Conservation (phyloP, 352 stramenopile genomes). For the Globisporangium spinosum region DNA sequence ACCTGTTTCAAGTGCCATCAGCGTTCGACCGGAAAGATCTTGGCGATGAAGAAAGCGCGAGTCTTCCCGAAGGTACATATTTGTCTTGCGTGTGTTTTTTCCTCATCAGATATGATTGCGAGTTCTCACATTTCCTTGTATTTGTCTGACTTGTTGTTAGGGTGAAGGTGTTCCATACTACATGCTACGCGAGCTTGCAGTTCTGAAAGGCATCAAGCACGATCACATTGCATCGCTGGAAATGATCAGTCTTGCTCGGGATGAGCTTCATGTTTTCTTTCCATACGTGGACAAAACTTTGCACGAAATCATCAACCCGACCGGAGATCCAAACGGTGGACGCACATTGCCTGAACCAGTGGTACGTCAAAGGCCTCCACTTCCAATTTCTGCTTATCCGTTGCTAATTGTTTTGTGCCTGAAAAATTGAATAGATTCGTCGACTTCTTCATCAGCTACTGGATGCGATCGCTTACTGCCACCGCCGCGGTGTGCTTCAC, state of each 20-base stretch:
- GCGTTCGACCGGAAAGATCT: slow-evolving; percentile 76
- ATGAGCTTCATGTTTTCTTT: slow-evolving; percentile 90
- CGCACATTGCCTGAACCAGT: slow-evolving; percentile 68
- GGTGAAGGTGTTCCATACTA: slow-evolving; percentile 92
- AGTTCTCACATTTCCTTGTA: slow-evolving; percentile 11
- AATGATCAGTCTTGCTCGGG: slow-evolving; percentile 82
- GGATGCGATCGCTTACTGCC: slow-evolving; percentile 86
- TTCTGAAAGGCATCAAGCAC: slow-evolving; percentile 85
- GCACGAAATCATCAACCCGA: slow-evolving; percentile 90
- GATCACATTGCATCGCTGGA: slow-evolving; percentile 87
- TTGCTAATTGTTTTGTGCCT: background rate
- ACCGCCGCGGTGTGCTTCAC: slow-evolving; percentile 84
- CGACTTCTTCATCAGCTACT: slow-evolving; percentile 84
- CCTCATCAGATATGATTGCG: background rate
- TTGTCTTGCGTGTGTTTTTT: background rate
- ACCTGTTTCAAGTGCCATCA: slow-evolving; percentile 87
- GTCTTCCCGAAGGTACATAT: slow-evolving; percentile 78
- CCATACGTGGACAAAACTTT: slow-evolving; percentile 89
- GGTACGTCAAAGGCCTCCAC: slow-evolving; percentile 29
- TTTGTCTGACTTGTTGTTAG: slow-evolving; percentile 20
- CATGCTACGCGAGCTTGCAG: slow-evolving; percentile 88
- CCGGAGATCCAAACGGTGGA: slow-evolving; percentile 74
- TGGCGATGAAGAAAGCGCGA: slow-evolving; percentile 87
- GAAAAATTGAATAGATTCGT: slow-evolving; percentile 41
- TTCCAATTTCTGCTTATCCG: background rate